Percentiles rank a stretch among this genome's conserved stretches.
phyloP scores from a whole-genome alignment of 192 early-diverging fungal genomes.

The Spinellus fusiger region DNA sequence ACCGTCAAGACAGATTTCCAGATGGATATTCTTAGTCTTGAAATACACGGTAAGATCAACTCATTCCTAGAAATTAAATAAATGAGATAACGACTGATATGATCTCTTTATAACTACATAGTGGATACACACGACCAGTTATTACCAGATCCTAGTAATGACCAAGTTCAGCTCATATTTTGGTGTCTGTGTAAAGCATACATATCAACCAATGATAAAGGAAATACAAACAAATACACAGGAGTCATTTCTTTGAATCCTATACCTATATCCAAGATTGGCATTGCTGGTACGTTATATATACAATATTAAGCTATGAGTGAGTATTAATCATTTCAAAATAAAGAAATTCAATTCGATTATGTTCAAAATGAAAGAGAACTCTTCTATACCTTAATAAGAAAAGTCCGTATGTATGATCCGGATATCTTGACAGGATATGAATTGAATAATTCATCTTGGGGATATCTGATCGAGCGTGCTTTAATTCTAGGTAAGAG shows the following conservation, averaged over 20 bases:
- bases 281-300: constrained; percentile 4
- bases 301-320: neutral
- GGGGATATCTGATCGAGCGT: constrained; percentile 83
- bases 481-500: neutral
- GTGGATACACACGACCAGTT: constrained; percentile 40
- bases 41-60: constrained; percentile 57
- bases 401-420: constrained; percentile 55
- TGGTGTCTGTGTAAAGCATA: constrained; percentile 62
- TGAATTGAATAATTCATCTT: constrained; percentile 78
- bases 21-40: constrained; percentile 53
- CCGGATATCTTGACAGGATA: constrained; percentile 88
- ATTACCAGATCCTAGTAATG: constrained; percentile 63
- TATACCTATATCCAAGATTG: constrained; percentile 25
- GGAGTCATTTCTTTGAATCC: constrained; percentile 46
- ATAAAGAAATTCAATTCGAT: constrained; percentile 34
- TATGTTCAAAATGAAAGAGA: constrained; percentile 47
- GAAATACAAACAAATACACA: constrained; percentile 20
- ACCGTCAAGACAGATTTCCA: too few species aligned
- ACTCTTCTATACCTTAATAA: constrained; percentile 52
- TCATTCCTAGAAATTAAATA: too few species aligned
- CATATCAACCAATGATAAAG: constrained; percentile 33
- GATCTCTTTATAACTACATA: neutral
- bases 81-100: neutral
- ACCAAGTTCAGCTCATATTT: constrained; percentile 57
- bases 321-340: too few species aligned